Conservation (phyloP, 805 yeast genomes). For the Zygoascus ofunaensis region DNA sequence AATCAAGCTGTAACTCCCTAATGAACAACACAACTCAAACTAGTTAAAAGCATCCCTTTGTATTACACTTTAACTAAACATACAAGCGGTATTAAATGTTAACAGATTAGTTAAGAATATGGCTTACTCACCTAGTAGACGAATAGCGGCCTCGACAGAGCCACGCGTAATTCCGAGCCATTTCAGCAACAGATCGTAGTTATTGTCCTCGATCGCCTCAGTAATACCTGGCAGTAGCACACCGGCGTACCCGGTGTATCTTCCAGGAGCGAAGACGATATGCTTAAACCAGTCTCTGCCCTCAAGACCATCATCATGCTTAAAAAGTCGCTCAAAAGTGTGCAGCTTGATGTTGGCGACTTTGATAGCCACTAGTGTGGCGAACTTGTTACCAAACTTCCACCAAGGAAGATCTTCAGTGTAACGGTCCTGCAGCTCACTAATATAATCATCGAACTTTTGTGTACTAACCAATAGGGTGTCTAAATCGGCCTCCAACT, state of each 20-base stretch:
- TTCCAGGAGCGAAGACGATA: slow-evolving; percentile 48
- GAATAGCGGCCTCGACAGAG: slow-evolving; percentile 7
- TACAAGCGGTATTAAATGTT: too few relatives aligned
- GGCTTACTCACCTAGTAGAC: too few relatives aligned
- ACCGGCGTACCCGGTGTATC: slow-evolving; percentile 55
- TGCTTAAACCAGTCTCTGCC: slow-evolving; percentile 52
- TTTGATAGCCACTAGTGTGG: slow-evolving; percentile 18
- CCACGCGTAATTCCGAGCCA: slow-evolving; percentile 33
- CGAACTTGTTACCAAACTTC: slow-evolving; percentile 25
- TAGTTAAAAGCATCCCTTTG: too few relatives aligned
- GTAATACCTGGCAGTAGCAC: slow-evolving; percentile 46
- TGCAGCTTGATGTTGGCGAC: slow-evolving; percentile 34
- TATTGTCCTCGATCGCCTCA: slow-evolving; percentile 45
- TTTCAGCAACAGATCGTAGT: slow-evolving; percentile 29
- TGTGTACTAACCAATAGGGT: slow-evolving; percentile 27
- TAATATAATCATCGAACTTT: slow-evolving; percentile 41
- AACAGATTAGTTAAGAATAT: too few relatives aligned
- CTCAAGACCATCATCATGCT: slow-evolving; percentile 40
- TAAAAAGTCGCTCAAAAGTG: slow-evolving; percentile 38
- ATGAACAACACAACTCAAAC: too few relatives aligned
- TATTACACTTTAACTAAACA: too few relatives aligned
- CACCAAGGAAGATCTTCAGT: slow-evolving; percentile 74
- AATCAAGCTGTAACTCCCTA: too few relatives aligned
- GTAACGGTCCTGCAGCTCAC: slow-evolving; percentile 41
- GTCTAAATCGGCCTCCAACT: slow-evolving; percentile 14